Conservation (phyloP, 1,139 yeast genomes). For the Suhomyces kunorum region DNA sequence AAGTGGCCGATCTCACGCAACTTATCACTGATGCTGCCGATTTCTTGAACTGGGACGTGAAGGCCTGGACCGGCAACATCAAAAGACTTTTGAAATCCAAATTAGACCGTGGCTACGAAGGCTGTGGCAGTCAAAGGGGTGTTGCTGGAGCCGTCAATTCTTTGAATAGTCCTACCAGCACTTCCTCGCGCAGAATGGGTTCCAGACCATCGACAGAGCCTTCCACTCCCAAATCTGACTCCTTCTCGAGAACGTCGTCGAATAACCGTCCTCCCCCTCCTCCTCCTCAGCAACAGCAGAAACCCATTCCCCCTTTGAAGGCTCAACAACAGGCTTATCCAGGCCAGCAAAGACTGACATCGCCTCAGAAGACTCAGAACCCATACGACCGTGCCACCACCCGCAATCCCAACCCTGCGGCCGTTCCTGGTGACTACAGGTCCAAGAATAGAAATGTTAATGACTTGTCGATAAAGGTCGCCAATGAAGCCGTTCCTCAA, state of each 20-base stretch:
- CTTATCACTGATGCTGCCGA: slow-evolving; percentile 15
- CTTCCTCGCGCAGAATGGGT: slow-evolving; percentile 1
- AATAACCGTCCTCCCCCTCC: slow-evolving; percentile 6
- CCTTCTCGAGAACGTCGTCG: neutral
- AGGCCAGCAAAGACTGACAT: neutral
- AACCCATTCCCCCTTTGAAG: neutral
- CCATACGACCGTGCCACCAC: slow-evolving; percentile 4
- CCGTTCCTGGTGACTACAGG: neutral
- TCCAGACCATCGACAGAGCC: slow-evolving; percentile 4
- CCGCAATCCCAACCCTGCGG: slow-evolving; percentile 4
- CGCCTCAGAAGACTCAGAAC: slow-evolving; percentile 1
- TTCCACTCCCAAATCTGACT: slow-evolving; percentile 10
- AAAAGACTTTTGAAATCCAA: slow-evolving; percentile 66
- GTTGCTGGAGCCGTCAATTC: slow-evolving; percentile 53
- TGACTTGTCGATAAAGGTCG: slow-evolving; percentile 15
- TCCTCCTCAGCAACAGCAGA: slow-evolving; percentile 12
- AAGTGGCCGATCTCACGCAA: slow-evolving; percentile 32
- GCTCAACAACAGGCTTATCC: neutral
- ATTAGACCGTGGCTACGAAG: slow-evolving; percentile 72
- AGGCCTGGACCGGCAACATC: slow-evolving; percentile 68
- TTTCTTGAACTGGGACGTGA: slow-evolving; percentile 56
- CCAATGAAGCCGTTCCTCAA: slow-evolving; percentile 7
- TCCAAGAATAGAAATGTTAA: slow-evolving; percentile 13
- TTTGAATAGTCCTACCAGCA: slow-evolving; percentile 12
- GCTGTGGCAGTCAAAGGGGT: slow-evolving; percentile 75